Base-by-base conservation (phyloP, 768 basidiomycete species). In the Pleurotus platypus region DNA sequence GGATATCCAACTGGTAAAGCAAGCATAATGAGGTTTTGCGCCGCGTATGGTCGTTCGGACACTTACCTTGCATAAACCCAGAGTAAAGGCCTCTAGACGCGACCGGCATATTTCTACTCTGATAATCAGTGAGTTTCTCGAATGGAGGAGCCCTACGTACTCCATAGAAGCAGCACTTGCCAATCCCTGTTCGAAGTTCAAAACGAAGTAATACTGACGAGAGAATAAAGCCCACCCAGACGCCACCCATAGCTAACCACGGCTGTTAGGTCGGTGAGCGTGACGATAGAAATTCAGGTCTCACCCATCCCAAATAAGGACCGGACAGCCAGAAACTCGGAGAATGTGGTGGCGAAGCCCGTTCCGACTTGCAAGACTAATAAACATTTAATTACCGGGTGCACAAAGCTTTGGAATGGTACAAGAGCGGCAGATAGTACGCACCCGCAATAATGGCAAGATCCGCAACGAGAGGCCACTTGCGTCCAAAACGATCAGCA, bases 311-410 rank as follows among this genome's bases (percentile, higher is more conserved):
- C 85, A 65, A 86, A 87, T 30, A 89, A 70, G 3, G 79, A 74
- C 8, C 86, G 76, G 5, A 86, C 80, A 20, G 72, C 85, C 40
- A 89, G 78, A 70, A 90, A 90, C 53, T 78, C 69, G 0, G 54
- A 7, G 66, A 76, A 90, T 0, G 78, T 83, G 16, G 78, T 71
- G 49, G 78, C 77, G 70, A 87, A 90, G 46, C 82, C 78, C 1
- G 81, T 77, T 0, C 80, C 81, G 18, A 89, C 75, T 58, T 85
- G 80, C 59, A 89, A 74, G 2, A 70, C 66, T 38, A 72, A 73
- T 59, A 81, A 78, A 35, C 83, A 22, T 20, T 7, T 3, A 27
- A 15, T 27, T 12, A 7, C 24, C n/a, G 24, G 30, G 30, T 35
- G 9, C 8, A 35, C 30, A 35, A 35, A 35, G 26, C 2, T 16